These are phyloP conservation scores for Colletotrichum filicis DNA, from an alignment of 2,329 filamentous ascomycete genomes.

Conservation along the genomic window DNA sequence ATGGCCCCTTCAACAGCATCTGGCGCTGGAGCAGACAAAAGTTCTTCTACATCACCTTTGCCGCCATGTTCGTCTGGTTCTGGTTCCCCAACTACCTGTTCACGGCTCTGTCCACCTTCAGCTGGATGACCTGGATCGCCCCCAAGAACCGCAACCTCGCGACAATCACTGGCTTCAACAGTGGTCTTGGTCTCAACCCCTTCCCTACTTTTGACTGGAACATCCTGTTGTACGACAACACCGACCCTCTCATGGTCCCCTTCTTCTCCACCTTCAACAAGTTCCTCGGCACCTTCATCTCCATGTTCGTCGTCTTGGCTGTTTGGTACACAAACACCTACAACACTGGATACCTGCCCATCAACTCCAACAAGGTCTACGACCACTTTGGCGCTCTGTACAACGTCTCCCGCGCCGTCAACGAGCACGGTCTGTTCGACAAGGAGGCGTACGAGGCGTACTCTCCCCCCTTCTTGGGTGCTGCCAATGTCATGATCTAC, in stretches of 20 bases:
- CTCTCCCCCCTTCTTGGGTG: constrained; percentile 62
- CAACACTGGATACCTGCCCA: constrained; percentile 64
- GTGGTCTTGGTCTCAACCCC: constrained; percentile 44
- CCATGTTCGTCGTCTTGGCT: constrained; percentile 63
- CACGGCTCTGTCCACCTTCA: constrained; percentile 53
- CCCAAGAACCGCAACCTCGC: constrained; percentile 45
- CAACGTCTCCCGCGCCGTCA: constrained; percentile 55
- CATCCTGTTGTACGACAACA: constrained; percentile 36
- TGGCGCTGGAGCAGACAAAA: constrained; percentile 50
- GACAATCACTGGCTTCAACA: constrained; percentile 43
- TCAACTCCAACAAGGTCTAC: constrained; percentile 63
- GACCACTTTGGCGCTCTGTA: constrained; percentile 60
- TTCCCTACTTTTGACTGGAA: constrained; percentile 47
- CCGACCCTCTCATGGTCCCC: constrained; percentile 58
- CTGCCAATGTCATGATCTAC: constrained; percentile 63
- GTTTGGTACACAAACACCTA: constrained; percentile 70
- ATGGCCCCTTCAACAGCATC: constrained; percentile 45
- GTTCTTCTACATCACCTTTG: constrained; percentile 53
- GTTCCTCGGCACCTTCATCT: constrained; percentile 66
- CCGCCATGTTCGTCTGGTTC: constrained; percentile 58
- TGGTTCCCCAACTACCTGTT: constrained; percentile 61
- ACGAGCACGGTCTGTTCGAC: constrained; percentile 57
- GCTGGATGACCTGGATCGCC: constrained; percentile 59
- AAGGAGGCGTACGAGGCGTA: constrained; percentile 58
- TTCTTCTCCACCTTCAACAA: constrained; percentile 72